Percentiles rank a stretch among this genome's conserved stretches.
Conservation (phyloP, 2,329 filamentous ascomycete species). For the Claviceps arundinis region DNA sequence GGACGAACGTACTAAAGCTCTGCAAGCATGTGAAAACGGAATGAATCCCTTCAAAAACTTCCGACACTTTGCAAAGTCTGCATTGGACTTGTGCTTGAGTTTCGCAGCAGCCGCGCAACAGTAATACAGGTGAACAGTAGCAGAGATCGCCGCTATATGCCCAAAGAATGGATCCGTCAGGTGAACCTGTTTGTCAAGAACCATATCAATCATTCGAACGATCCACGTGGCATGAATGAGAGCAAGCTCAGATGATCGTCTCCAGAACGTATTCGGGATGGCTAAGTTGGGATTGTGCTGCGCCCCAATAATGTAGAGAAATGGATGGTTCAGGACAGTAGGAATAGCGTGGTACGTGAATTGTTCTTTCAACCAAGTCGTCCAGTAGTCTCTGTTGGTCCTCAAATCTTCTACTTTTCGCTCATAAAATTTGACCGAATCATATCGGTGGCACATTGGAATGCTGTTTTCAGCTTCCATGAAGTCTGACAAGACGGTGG, state of each 20-base stretch:
- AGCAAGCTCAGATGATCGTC: slow-evolving; percentile 35
- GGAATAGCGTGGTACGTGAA: slow-evolving; percentile 39
- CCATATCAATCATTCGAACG: slow-evolving; percentile 40
- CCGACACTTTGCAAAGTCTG: slow-evolving; percentile 37
- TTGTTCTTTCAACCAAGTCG: slow-evolving; percentile 38
- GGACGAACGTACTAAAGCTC: slow-evolving; percentile 25
- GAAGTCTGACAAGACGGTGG: slow-evolving; percentile 35
- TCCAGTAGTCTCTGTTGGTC: slow-evolving; percentile 34
- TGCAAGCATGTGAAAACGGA: slow-evolving; percentile 31
- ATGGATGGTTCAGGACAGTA: slow-evolving; percentile 38
- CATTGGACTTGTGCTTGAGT: slow-evolving; percentile 37
- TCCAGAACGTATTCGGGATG: slow-evolving; percentile 41
- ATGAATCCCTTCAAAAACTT: slow-evolving; percentile 35
- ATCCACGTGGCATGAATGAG: slow-evolving; percentile 40
- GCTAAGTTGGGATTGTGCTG: slow-evolving; percentile 37
- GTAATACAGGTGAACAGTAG: slow-evolving; percentile 39
- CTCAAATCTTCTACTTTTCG: slow-evolving; percentile 32
- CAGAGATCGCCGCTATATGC: slow-evolving; percentile 36
- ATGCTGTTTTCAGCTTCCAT: slow-evolving; percentile 36
- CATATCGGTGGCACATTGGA: slow-evolving; percentile 37
- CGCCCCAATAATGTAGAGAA: slow-evolving; percentile 37
- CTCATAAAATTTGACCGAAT: slow-evolving; percentile 38
- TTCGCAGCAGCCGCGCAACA: slow-evolving; percentile 35
- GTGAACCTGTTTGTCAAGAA: slow-evolving; percentile 33
- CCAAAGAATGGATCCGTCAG: slow-evolving; percentile 39